phyloP scores from a whole-genome alignment of 1,139 yeast genomes.

The Arxiozyma heterogenica region DNA sequence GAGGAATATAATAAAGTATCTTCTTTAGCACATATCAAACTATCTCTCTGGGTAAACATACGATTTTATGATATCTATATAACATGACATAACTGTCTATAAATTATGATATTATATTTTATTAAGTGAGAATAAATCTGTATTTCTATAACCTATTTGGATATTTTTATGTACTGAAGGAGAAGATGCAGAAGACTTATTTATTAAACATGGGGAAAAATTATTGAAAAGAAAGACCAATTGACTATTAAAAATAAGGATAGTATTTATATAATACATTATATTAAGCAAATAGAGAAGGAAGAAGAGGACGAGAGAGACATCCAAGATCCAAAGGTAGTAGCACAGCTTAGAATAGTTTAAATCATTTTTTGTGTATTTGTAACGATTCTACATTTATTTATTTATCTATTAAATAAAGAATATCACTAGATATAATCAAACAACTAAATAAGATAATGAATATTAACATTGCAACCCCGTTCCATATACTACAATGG shows the following conservation, averaged over 20 bases:
- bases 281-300: no score
- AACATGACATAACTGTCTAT: neutral
- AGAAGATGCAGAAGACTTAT: neutral
- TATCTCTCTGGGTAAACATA: neutral
- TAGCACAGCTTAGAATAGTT: no score
- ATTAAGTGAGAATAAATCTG: neutral
- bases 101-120: no score
- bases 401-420: no score
- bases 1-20: neutral
- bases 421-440: neutral
- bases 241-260: neutral
- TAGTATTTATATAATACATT: neutral
- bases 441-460: slow-evolving; percentile 7
- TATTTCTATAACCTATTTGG: no score
- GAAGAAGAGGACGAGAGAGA: neutral
- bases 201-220: neutral
- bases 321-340: neutral
- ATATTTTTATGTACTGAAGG: neutral
- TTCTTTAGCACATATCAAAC: neutral
- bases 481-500: slow-evolving; percentile 27
- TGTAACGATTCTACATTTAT: neutral
- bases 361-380: neutral
- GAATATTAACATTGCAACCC: slow-evolving; percentile 24
- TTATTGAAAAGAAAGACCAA: neutral
- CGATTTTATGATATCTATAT: no score